Base-by-base conservation (phyloP, 768 basidiomycete genomes). In the Paxillus involutus region DNA sequence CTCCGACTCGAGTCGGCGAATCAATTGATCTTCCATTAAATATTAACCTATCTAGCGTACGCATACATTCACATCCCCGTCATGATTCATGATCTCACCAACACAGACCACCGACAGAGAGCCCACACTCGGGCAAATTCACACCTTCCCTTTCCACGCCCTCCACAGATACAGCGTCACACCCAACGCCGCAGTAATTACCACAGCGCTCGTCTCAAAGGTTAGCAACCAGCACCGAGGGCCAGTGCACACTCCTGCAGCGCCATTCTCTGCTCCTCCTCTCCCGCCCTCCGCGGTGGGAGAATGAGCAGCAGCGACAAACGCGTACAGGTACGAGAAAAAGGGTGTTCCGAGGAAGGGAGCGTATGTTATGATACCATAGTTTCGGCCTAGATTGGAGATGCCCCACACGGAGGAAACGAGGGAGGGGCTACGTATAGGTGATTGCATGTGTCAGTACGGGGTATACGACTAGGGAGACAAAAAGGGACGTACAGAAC, bases 271-370 rank as follows among this genome's bases (percentile, higher is more conserved):
- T 56, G 17, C 4, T 17, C 13, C 68, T 26, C 26, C 26, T 26
- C 0, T 26, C 6, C 26, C 26, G 24, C 59, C 69, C 24, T 66
- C 74, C 0, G 63, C 59, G n/a, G 65, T 71, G 4, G 65, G 43
- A 9, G 79, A 74, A 54, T 83, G 80, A 3, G 76, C 69, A 4
- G 77, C 78, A 6, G 86, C 79, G 45, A 89, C 63, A 59, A 85
- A 82, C 13, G 91, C 91, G 55, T 91, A 93, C 0, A 92, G 64
- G 66, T 89, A 91, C 3, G 91, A 90, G 66, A 91, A 91, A 0
- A 83, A 35, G 2, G 88, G 82, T 0, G 89, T 90, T 6, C 89
- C 90, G 24, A 83, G 67, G 67, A 91, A 88, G 5, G 89, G 85
- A 0, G 89, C 84, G 59, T 89, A 90, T 45, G 86, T 82, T 52